Conservation (phyloP, 768 basidiomycete genomes). For the Hortiboletus campestris region DNA sequence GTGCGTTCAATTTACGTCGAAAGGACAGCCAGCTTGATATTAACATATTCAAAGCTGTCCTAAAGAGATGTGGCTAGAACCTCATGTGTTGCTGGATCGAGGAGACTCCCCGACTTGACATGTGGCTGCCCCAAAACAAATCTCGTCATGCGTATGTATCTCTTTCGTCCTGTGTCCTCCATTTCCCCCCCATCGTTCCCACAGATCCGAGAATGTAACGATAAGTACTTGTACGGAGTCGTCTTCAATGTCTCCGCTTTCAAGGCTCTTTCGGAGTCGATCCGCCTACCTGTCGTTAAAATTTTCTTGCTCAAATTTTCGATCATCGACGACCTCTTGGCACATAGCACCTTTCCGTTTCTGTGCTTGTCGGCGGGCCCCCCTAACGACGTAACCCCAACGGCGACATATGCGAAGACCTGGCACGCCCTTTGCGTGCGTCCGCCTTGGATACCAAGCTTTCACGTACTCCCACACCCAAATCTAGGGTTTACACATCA, state of each 20-base stretch:
- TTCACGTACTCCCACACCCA: constrained; percentile 17
- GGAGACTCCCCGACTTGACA: constrained; percentile 11
- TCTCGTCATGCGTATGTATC: constrained; percentile 1
- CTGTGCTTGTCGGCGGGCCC: constrained; percentile 12
- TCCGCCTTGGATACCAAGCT: constrained; percentile 16
- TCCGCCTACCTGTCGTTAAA: constrained; percentile 1
- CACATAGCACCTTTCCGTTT: constrained; percentile 5
- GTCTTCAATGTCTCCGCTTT: not conserved
- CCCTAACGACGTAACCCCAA: constrained; percentile 8
- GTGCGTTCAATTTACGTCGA: constrained; percentile 23
- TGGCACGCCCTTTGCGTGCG: constrained; percentile 32
- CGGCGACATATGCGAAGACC: constrained; percentile 19
- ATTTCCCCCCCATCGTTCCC: constrained; percentile 25
- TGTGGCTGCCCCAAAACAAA: constrained; percentile 27
- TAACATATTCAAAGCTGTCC: constrained; percentile 8
- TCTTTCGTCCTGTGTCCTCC: constrained; percentile 2
- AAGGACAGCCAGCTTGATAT: constrained; percentile 2
- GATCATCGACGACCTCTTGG: not conserved
- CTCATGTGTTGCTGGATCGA: constrained; percentile 4
- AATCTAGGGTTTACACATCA: constrained; percentile 24
- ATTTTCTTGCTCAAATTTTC: constrained; percentile 13
- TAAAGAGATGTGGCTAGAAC: not conserved
- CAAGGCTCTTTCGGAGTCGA: not conserved
- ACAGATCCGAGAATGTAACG: constrained; percentile 5
- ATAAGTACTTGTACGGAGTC: not conserved